These are phyloP conservation scores for Aspergillus conjunctus DNA, from an alignment of 495 filamentous ascomycete genomes.

Conservation along the genomic window DNA sequence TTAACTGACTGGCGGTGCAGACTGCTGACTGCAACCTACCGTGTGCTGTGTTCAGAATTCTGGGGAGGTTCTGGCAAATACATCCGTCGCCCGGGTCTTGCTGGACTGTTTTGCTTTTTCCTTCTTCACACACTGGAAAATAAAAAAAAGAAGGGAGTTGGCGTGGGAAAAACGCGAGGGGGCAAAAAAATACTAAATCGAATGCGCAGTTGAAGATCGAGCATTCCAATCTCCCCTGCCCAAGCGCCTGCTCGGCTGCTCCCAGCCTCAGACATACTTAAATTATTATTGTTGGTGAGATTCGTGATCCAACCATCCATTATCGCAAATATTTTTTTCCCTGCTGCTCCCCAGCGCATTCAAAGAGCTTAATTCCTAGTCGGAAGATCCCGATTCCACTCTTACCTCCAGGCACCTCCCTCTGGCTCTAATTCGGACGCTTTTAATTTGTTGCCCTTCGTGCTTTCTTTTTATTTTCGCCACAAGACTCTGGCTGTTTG, in stretches of 20 bases:
- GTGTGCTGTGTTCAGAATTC: background rate
- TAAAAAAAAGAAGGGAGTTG: background rate
- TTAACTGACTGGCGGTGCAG: background rate
- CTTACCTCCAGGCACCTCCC: background rate
- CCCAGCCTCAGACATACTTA: too few relatives aligned
- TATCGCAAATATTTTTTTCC: background rate
- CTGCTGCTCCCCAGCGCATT: background rate
- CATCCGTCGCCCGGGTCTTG: too few relatives aligned
- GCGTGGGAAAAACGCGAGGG: background rate
- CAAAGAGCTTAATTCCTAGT: background rate
- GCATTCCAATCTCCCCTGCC: background rate
- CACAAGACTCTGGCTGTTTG: background rate
- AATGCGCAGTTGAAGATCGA: background rate
- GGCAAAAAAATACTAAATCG: background rate
- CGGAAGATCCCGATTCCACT: slow-evolving; percentile 6
- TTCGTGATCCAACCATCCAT: background rate
- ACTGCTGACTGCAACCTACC: background rate
- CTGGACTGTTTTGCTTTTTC: background rate
- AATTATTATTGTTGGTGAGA: background rate
- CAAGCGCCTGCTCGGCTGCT: background rate
- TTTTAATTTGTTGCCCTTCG: background rate
- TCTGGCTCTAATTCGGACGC: background rate
- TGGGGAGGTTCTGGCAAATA: too few relatives aligned
- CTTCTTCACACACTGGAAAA: background rate
- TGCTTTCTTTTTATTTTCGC: background rate